These are phyloP conservation scores for Arachnomyces sp. DNA, from an alignment of 2,329 filamentous ascomycete genomes.

Conservation along the genomic window DNA sequence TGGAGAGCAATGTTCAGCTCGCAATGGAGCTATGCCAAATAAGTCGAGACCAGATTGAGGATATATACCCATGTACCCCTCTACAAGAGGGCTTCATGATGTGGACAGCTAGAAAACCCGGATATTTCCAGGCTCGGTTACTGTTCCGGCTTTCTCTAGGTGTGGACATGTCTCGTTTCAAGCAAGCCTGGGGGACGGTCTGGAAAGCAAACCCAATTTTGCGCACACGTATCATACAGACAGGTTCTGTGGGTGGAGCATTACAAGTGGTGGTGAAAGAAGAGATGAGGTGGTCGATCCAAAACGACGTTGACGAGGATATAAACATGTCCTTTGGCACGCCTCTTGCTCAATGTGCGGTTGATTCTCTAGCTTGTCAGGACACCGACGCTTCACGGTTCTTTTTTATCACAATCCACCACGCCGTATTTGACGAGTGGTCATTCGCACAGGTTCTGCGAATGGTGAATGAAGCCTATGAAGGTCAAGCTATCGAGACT, in stretches of 20 bases:
- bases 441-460: not conserved
- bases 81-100: slow-evolving; percentile 10
- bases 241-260: not conserved
- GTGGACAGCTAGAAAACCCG: slow-evolving; percentile 6
- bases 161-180: slow-evolving; percentile 5
- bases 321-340: slow-evolving; percentile 16
- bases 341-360: slow-evolving; percentile 14
- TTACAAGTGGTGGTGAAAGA: too few species aligned
- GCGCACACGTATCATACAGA: slow-evolving; percentile 30
- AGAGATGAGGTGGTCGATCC: slow-evolving; percentile 14
- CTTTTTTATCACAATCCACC: slow-evolving; percentile 34
- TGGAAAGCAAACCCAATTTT: slow-evolving; percentile 5
- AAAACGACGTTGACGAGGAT: slow-evolving; percentile 8
- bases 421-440: slow-evolving; percentile 37
- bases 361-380: slow-evolving; percentile 8
- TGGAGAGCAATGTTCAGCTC: too few species aligned
- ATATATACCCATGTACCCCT: slow-evolving; percentile 22
- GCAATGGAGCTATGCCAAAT: not conserved
- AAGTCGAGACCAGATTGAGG: slow-evolving; percentile 29
- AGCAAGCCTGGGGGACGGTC: slow-evolving; percentile 8
- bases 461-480: slow-evolving; percentile 1
- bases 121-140: slow-evolving; percentile 7
- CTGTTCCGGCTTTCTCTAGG: slow-evolving; percentile 10
- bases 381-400: slow-evolving; percentile 8
- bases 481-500: slow-evolving; percentile 7